Evolutionary conservation across 345 rosid species (phyloP), one percentile per base, ranked within the genome.

Genomic region (Cochlearia excelsa): DNA sequence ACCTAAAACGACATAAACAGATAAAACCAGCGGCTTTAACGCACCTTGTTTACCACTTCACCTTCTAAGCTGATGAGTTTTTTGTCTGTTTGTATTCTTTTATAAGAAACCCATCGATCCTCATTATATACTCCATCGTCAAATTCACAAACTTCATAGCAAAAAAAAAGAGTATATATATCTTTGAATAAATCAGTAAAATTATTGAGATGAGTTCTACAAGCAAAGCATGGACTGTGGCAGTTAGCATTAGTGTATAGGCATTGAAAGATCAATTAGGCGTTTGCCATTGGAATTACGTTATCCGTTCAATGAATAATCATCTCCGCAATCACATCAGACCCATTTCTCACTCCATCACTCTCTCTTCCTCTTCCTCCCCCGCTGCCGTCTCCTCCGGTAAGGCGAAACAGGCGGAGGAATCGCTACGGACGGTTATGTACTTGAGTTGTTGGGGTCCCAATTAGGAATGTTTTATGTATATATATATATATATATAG

Each of bases 391-490:
- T 58, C 47, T 23, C 37, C 43, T 30, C 50, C 4, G 51, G 27
- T 39, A 77, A 68, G 71, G 30, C 65, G 2, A 82, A 76, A 68
- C 75, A 74, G 52, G 78, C 86, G 0, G 90, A 88, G 54, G 94
- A 88, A 60, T 84, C 96, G 30, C 78, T 88, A 0, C 66, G 94
- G 59, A 85, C 82, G 3, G 76, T 88, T 38, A 85, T 88, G 94
- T 88, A 69, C 51, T 75, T 88, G 80, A 85, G 94, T 71, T 88
- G 93, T 45, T 88, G 96, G 96, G 90, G 80, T 71, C 94, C 87
- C 27, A 78, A 72, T 23, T 71, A 33, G 23, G 23, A 16, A 16
- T 16, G 23, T 16, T 16, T 16, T 16, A 16, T 16, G 23, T 16
- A 16, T 16, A 16, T 16, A 16, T 16, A 16, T 16, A 16, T 16